Evolutionary conservation across 768 basidiomycete species (phyloP), one percentile per base, ranked within the genome.

Genomic region (Termitomyces sp.): DNA sequence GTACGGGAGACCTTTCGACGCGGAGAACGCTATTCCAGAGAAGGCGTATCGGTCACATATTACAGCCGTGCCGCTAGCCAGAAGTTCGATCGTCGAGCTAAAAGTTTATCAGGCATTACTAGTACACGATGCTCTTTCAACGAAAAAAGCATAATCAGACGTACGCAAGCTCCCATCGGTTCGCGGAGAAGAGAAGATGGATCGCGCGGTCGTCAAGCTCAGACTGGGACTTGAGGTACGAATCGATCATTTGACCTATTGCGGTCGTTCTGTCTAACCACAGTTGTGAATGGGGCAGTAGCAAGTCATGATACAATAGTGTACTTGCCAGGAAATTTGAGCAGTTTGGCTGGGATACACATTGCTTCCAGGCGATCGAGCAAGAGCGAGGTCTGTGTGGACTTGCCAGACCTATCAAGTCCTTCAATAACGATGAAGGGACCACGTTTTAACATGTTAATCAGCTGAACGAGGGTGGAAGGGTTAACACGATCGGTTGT

Each of bases 21-120:
- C 79, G 14, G 87, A 88, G 69, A 98, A 98, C 2, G 93, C 95
- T 61, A 95, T 87, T 0, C 96, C 96, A 3, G 95, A 98, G 73
- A 98, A 98, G 1, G 95, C 92, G 69, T 98, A 99, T 42, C 97
- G 82, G 69, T 98, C 96, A 65, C 91, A 93, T 44, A 99, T 72
- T 66, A 99, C 76, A 0, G 83, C 82, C 4, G 84, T 89, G 0
- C 94, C 93, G 0, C 75, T 66, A 0, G 69, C 69, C 3, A 97
- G 77, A 23, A 82, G 73, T 5, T 83, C 75, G 50, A 98, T 93
- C 0, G 76, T 76, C 3, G 85, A 70, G 25, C 90, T 89, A 34
- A 21, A 41, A 37, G 14, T 16, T 42, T n/a, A 43, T 31, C 9
- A 31, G 7, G 10, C n/a, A 29, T 43, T 48, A n/a, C n/a, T n/a